Percentiles rank a stretch among this genome's conserved stretches.
Conservation (phyloP, 345 rosid genomes). For the Psidium friedrichsthalianum region DNA sequence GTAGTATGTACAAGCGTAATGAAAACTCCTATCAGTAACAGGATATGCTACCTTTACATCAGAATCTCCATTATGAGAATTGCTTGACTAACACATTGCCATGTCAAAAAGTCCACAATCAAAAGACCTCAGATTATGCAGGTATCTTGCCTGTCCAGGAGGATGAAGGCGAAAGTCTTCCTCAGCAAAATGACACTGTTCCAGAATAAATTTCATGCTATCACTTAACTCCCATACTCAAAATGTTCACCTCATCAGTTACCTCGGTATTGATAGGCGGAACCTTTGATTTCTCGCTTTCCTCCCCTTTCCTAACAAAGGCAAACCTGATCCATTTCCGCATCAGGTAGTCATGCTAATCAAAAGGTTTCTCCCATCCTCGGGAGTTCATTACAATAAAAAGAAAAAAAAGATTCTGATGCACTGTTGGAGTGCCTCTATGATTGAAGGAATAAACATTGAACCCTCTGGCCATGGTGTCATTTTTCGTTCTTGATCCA, state of each 20-base stretch:
- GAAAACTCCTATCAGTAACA: neutral
- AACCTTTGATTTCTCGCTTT: neutral
- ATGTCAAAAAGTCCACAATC: neutral
- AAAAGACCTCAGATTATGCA: neutral
- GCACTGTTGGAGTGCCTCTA: neutral
- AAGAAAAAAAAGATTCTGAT: neutral
- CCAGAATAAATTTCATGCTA: neutral
- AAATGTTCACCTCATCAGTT: neutral
- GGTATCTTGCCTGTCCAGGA: neutral
- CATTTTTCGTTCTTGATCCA: neutral
- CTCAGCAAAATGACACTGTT: neutral
- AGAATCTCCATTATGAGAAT: neutral
- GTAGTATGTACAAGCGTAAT: rapidly evolving
- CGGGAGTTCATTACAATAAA: neutral
- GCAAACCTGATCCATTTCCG: neutral
- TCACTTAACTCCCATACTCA: neutral
- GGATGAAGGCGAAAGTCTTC: neutral
- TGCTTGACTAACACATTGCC: neutral
- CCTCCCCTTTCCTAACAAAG: neutral
- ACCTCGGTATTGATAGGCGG: neutral
- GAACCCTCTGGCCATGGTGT: neutral
- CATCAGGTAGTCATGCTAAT: neutral
- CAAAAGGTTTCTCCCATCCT: neutral
- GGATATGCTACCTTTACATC: neutral
- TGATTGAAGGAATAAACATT: neutral